phyloP scores from a whole-genome alignment of 805 yeast species.

The Yarrowia sp. region DNA sequence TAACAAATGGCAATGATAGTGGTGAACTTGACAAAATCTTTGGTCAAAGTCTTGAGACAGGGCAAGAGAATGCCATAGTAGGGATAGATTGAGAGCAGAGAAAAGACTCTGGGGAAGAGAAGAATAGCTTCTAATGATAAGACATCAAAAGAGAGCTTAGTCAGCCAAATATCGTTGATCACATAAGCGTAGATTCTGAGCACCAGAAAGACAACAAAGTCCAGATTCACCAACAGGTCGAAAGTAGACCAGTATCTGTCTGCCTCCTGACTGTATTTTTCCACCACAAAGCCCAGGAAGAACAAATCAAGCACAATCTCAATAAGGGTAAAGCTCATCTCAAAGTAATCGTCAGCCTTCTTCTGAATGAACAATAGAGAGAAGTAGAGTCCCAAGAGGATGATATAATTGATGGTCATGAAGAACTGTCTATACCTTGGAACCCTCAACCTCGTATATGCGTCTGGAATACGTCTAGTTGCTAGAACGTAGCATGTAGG shows the following conservation, averaged over 20 bases:
- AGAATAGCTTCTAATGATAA: slow-evolving; percentile 3
- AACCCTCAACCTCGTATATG: slow-evolving; percentile 12
- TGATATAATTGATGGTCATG: slow-evolving; percentile 23
- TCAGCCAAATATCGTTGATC: slow-evolving; percentile 4
- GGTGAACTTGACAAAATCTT: slow-evolving; percentile 48
- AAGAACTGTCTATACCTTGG: slow-evolving; percentile 12
- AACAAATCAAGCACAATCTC: slow-evolving; percentile 13
- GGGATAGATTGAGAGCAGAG: slow-evolving; percentile 21
- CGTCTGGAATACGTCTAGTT: slow-evolving; percentile 5
- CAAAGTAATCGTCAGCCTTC: slow-evolving; percentile 12
- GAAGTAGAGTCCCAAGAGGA: slow-evolving; percentile 5
- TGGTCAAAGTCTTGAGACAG: slow-evolving; percentile 47
- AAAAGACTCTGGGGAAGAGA: slow-evolving; percentile 8
- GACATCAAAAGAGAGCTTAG: slow-evolving; percentile 15
- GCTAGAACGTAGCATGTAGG: slow-evolving; percentile 13
- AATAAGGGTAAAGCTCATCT: slow-evolving; percentile 13
- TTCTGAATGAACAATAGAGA: slow-evolving; percentile 19
- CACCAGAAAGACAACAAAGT: slow-evolving; percentile 17
- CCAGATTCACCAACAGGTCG: slow-evolving; percentile 16
- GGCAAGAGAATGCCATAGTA: slow-evolving; percentile 46
- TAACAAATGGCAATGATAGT: slow-evolving; percentile 46
- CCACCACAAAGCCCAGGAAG: slow-evolving; percentile 23
- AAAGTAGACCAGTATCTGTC: slow-evolving; percentile 30
- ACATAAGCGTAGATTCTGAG: slow-evolving; percentile 15
- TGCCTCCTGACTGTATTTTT: slow-evolving; percentile 6